A percentile compares a stretch with the other conserved stretches of the same genome.
phyloP scores from a whole-genome alignment of 2,329 filamentous ascomycete genomes.

The Aspergillus fructus region DNA sequence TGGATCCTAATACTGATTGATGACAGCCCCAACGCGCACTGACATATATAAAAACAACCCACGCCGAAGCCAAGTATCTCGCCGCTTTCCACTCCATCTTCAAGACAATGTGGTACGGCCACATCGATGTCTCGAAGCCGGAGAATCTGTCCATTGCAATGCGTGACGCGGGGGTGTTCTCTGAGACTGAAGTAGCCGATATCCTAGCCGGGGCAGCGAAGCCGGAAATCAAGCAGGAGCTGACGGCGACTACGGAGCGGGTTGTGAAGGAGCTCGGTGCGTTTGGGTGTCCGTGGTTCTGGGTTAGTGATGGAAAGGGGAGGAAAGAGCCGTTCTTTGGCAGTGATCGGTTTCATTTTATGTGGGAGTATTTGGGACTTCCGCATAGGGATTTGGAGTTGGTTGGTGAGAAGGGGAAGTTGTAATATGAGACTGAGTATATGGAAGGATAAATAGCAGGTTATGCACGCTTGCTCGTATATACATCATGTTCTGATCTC shows the following conservation, averaged over 20 bases:
- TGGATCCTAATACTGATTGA: background rate
- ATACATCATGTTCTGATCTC: too few species aligned
- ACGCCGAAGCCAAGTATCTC: constrained; percentile 52
- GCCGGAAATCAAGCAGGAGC: constrained; percentile 52
- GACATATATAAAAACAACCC: constrained; percentile 63
- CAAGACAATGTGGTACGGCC: constrained; percentile 61
- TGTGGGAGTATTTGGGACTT: constrained; percentile 66
- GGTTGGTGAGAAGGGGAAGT: background rate
- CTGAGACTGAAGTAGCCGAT: constrained; percentile 48
- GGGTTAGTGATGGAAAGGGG: constrained; percentile 56
- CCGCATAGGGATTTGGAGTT: constrained; percentile 33
- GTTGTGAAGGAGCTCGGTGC: constrained; percentile 63
- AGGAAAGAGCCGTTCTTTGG: constrained; percentile 71
- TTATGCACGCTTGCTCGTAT: too few species aligned
- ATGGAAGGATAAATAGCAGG: too few species aligned
- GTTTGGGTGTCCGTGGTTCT: constrained; percentile 76
- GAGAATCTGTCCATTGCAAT: constrained; percentile 46
- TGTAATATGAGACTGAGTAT: background rate
- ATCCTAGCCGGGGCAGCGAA: constrained; percentile 57
- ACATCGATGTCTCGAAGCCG: constrained; percentile 60
- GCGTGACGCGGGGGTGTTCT: constrained; percentile 32
- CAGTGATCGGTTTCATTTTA: constrained; percentile 65
- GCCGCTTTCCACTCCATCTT: constrained; percentile 57
- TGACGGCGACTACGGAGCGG: constrained; percentile 60
- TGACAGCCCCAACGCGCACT: constrained; percentile 63